phyloP scores from a whole-genome alignment of 179 eudicot genomes.

The Vitellaria paradoxa region DNA sequence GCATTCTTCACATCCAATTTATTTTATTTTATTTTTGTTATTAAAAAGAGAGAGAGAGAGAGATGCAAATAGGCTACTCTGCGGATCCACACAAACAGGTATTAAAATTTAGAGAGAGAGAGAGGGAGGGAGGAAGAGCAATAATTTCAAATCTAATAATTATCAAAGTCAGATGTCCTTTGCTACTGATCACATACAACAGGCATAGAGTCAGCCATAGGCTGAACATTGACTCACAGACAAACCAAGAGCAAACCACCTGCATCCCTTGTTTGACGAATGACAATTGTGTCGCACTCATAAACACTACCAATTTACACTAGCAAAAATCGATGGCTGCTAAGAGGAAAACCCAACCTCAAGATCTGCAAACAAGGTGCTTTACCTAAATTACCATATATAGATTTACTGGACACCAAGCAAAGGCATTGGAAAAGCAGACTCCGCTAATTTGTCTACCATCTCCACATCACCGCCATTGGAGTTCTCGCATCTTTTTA shows the following conservation, averaged over 20 bases:
- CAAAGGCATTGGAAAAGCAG: slow-evolving; percentile 1
- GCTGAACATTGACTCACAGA: neutral
- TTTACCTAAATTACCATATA: too few relatives aligned
- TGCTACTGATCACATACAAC: slow-evolving; percentile 21
- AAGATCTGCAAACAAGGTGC: neutral
- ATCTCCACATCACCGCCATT: slow-evolving; percentile 23
- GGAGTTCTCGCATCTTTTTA: neutral
- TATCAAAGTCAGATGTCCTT: slow-evolving; percentile 12
- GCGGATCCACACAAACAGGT: too few relatives aligned
- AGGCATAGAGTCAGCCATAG: slow-evolving; percentile 28
- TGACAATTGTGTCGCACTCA: too few relatives aligned
- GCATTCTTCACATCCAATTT: neutral
- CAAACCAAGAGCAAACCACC: too few relatives aligned
- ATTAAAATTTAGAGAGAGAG: neutral
- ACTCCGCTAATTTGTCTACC: slow-evolving; percentile 19
- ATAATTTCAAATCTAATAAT: neutral
- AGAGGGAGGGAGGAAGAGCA: neutral
- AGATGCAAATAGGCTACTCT: neutral
- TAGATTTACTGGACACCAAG: neutral
- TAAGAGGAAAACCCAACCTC: neutral
- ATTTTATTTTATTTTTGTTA: neutral
- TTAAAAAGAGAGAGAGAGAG: neutral
- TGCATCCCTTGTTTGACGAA: too few relatives aligned
- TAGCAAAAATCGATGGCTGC: neutral
- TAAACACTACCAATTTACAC: slow-evolving; percentile 23